Evolutionary conservation across 2,329 filamentous ascomycete genomes (phyloP), one percentile per base, ranked within the genome.

Genomic region (Juglanconis sp.): DNA sequence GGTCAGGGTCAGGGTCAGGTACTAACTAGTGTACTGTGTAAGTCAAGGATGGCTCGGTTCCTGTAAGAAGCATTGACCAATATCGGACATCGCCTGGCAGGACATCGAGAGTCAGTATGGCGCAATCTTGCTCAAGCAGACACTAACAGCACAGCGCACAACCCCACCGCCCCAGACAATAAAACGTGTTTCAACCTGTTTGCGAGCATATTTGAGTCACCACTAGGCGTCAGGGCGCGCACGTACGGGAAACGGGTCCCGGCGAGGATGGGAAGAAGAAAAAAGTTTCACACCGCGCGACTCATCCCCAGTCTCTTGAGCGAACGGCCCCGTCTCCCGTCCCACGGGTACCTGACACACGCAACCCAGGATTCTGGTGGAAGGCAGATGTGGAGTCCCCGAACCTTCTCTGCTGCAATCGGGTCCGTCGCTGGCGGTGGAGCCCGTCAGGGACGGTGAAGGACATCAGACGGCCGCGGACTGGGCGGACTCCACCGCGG

Each of bases 141-240:
- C 49, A 42, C 60, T 59, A 59, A 59, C 47, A 42, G 35, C 42
- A 50, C 52, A 44, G 48, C 52, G 38, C 36, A 44, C 5, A 42
- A 51, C 48, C 17, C 48, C 55, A 57, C 48, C 11, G 38, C 55
- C 38, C 7, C 3, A 13, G 46, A 15, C 35, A 61, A 57, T 50
- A 57, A 57, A 44, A 53, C 59, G 54, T 61, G 59, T 53, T 61
- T 54, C 54, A 61, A 53, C 58, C 34, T 34, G 46, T 32, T 46
- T 34, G 31, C 38, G 47, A 49, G 13, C 32, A 30, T 24, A 24
- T 30, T 30, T 13, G 5, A 10, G 11, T n/a, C n/a, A 49, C 51
- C 52, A 55, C 48, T 13, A 35, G 50, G 47, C 40, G 15, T 3
- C 40, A n/a, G 8, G 35, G 15, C 54, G 54, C 15, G 40, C 7